Evolutionary conservation across 148 eudicot species (phyloP).

Genomic region (Polygonum maritimum): DNA sequence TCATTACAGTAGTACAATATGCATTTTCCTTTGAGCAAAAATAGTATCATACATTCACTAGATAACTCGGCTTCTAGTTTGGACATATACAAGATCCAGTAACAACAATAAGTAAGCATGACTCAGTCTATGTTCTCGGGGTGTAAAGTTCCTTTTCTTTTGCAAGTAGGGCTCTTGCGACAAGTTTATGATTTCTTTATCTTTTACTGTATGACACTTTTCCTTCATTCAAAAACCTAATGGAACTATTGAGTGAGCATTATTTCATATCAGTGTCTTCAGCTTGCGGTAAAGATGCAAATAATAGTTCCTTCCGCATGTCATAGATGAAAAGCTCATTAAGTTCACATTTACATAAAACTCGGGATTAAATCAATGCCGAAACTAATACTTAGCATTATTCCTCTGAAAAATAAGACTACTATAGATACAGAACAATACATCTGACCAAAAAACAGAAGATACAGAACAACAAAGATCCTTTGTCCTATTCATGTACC

Average conservation of each 20-base stretch:
- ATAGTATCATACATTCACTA: neutral
- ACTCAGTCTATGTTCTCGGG: neutral
- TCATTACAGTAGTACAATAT: neutral
- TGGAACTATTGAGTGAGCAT: neutral
- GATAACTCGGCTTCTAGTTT: neutral
- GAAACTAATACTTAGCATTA: neutral
- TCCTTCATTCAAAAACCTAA: neutral
- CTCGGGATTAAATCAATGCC: neutral
- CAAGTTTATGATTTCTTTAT: neutral
- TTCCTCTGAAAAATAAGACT: neutral
- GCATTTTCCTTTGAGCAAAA: neutral
- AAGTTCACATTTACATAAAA: neutral
- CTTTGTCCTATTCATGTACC: neutral
- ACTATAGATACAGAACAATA: neutral
- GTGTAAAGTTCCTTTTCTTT: neutral
- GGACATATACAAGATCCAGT: neutral
- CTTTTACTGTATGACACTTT: neutral
- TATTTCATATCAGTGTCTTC: neutral
- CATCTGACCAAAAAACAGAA: too few relatives aligned
- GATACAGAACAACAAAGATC: too few relatives aligned
- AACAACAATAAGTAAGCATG: neutral
- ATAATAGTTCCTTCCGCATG: neutral
- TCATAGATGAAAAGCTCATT: neutral
- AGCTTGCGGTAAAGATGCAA: too few relatives aligned
- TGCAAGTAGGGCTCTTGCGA: neutral